Base-by-base conservation (phyloP, 495 filamentous ascomycete genomes). In the Penicillium crystallinum region DNA sequence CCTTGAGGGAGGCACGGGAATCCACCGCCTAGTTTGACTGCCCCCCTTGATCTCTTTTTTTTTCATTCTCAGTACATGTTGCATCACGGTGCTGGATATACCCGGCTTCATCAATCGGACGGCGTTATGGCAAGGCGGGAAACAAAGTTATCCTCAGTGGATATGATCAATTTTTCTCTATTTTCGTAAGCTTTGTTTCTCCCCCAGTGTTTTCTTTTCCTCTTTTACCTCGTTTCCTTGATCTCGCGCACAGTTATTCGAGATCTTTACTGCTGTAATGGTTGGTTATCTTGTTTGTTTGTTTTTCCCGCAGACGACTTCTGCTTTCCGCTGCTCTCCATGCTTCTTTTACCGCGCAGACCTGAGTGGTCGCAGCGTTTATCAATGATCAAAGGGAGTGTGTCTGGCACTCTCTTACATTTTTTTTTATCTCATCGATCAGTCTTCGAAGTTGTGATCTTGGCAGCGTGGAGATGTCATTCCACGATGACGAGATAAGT, bases 71-170 rank as follows among this genome's bases (percentile, higher is more conserved):
- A 62, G 69, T 76, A 73, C 67, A 70, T 73, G 72, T 74, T 76
- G 73, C 73, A 77, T 77, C 60, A 72, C 64, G 73, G 73, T 77
- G 73, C 73, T 75, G 73, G 73, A 77, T 77, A 77, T 77, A 77
- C 73, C 73, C 72, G 73, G 72, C 69, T 76, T 74, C 65, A 67
- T 73, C 61, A 62, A 65, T 71, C 52, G 72, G 71, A 73, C 55
- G 72, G 73, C 72, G 71, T 75, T 77, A 49, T 52, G 51, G 59
- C 47, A 44, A 42, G 66, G 58, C 43, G 62, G 62, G 58, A 65
- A 58, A 54, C 46, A 53, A 56, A 54, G 56, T 62, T 57, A 64
- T 66, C 36, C 48, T 54, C 59, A 46, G 49, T 42, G 69, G 57
- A 67, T 62, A 66, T 52, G 61, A 55, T 65, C 47, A 36, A 57